These are phyloP conservation scores for Solanum commersonii DNA, from an alignment of 257 asterid species.

Conservation along the genomic window DNA sequence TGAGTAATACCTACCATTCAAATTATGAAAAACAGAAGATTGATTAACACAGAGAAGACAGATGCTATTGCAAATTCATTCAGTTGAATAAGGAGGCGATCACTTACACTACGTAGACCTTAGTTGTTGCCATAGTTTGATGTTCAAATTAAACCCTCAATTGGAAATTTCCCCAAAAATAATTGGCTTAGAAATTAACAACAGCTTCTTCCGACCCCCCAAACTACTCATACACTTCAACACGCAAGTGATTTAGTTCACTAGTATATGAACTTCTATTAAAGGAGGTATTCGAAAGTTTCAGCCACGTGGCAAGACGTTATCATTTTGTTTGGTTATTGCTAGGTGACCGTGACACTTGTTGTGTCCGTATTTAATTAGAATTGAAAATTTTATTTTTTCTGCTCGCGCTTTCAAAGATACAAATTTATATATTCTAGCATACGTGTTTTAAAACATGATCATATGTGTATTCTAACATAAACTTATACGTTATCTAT, in stretches of 20 bases:
- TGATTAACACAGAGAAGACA: not conserved
- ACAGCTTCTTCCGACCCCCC: not conserved
- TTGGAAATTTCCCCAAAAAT: not conserved
- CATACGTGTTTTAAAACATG: too few species aligned
- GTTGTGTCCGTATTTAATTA: not conserved
- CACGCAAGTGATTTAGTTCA: not conserved
- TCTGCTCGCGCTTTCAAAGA: not conserved
- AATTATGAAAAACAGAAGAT: not conserved
- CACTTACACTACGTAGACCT: constrained; percentile 69
- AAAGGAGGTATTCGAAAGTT: not conserved
- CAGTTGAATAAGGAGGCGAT: not conserved
- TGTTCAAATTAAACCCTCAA: not conserved
- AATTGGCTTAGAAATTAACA: not conserved
- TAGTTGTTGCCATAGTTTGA: constrained; percentile 38
- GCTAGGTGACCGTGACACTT: not conserved
- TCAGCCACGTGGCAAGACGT: not conserved
- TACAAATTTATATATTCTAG: too few species aligned
- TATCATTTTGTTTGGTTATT: not conserved
- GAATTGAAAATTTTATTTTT: not conserved
- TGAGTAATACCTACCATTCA: constrained; percentile 55
- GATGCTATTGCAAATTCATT: not conserved
- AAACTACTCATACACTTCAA: not conserved
- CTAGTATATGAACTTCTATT: not conserved
- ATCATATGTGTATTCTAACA: too few species aligned
- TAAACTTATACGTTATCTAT: too few species aligned